Evolutionary conservation across 768 basidiomycete genomes (phyloP).

Genomic region (Serendipita indica): DNA sequence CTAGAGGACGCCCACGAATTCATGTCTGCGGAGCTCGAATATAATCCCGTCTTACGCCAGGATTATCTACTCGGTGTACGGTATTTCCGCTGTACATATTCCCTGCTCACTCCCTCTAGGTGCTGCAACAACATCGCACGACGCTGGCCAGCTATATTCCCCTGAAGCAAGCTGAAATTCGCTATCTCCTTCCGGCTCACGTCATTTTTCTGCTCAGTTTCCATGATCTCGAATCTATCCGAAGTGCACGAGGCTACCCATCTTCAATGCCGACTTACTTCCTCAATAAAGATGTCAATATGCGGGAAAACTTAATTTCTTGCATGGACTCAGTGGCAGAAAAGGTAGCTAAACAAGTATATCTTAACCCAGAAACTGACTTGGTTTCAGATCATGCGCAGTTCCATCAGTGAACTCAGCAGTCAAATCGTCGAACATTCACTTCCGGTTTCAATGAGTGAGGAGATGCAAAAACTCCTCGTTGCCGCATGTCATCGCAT

Average conservation of each 20-base stretch:
- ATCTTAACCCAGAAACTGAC: not conserved
- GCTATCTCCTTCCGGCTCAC: slow-evolving; percentile 64
- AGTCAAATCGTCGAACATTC: slow-evolving; percentile 65
- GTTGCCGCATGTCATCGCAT: slow-evolving; percentile 70
- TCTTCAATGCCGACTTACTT: slow-evolving; percentile 80
- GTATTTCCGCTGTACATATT: not conserved
- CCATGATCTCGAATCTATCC: slow-evolving; percentile 78
- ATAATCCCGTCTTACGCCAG: slow-evolving; percentile 77
- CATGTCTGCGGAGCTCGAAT: slow-evolving; percentile 77
- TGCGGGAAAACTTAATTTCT: slow-evolving; percentile 43
- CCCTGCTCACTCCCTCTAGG: slow-evolving; percentile 28
- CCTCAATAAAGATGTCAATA: slow-evolving; percentile 71
- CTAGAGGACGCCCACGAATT: slow-evolving; percentile 70
- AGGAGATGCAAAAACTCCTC: slow-evolving; percentile 62
- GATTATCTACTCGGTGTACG: slow-evolving; percentile 67
- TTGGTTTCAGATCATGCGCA: slow-evolving; percentile 52
- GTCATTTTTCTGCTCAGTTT: slow-evolving; percentile 72
- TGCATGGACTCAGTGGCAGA: slow-evolving; percentile 82
- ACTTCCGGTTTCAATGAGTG: slow-evolving; percentile 48
- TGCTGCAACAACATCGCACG: slow-evolving; percentile 50
- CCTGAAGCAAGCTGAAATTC: slow-evolving; percentile 49
- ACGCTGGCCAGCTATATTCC: slow-evolving; percentile 52
- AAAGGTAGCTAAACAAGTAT: slow-evolving; percentile 35
- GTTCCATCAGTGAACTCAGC: slow-evolving; percentile 57
- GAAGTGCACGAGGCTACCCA: slow-evolving; percentile 62